phyloP scores from a whole-genome alignment of 805 yeast species.

The Sugiyamaella valdiviana region DNA sequence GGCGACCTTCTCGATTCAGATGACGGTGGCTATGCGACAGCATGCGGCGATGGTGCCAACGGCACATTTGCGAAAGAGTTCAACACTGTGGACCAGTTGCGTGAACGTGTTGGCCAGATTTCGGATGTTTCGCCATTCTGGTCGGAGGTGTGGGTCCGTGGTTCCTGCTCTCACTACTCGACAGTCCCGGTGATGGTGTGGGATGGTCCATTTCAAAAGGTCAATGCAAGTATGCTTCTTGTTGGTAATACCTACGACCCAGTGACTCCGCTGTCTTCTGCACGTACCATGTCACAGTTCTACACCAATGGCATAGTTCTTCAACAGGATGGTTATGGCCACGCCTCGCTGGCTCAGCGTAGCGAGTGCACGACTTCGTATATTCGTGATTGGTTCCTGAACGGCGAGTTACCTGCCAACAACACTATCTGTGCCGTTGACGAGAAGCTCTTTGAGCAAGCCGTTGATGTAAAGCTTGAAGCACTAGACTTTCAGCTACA shows the following conservation, averaged over 20 bases:
- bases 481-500: too few species aligned
- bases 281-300: slow-evolving; percentile 13
- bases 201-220: slow-evolving; percentile 15
- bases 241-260: slow-evolving; percentile 24
- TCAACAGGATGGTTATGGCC: slow-evolving; percentile 21
- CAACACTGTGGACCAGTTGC: neutral
- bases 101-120: neutral
- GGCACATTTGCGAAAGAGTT: neutral
- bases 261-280: slow-evolving; percentile 21
- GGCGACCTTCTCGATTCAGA: slow-evolving; percentile 1
- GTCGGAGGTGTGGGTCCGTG: slow-evolving; percentile 7
- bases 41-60: slow-evolving; percentile 10
- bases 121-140: neutral
- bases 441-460: slow-evolving; percentile 2
- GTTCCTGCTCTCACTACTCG: neutral
- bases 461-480: too few species aligned
- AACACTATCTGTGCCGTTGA: slow-evolving; percentile 13
- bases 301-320: slow-evolving; percentile 18
- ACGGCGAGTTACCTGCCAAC: slow-evolving; percentile 16
- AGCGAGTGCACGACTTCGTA: slow-evolving; percentile 16
- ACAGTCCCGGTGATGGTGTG: slow-evolving; percentile 8
- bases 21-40: slow-evolving; percentile 11
- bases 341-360: slow-evolving; percentile 21
- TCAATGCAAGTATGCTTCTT: slow-evolving; percentile 14
- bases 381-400: slow-evolving; percentile 14